These are phyloP conservation scores for Plasmopara muralis DNA, from an alignment of 352 stramenopile genomes.

Conservation along the genomic window DNA sequence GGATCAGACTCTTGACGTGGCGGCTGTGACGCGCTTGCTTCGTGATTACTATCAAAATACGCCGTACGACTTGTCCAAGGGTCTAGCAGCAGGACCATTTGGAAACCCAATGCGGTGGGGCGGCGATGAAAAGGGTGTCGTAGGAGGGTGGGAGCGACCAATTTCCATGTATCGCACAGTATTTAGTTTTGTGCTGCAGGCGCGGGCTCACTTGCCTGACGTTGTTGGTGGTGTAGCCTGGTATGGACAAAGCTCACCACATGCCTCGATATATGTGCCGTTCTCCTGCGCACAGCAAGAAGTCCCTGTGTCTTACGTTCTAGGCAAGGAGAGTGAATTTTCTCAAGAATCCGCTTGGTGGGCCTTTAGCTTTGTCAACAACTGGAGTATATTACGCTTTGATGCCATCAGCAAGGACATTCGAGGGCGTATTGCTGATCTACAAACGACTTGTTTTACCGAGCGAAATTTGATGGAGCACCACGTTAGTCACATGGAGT, in stretches of 20 bases:
- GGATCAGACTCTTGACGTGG: slow-evolving; percentile 47
- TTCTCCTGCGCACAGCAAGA: slow-evolving; percentile 58
- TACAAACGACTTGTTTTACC: slow-evolving; percentile 41
- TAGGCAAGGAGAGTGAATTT: slow-evolving; percentile 73
- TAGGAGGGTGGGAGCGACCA: slow-evolving; percentile 78
- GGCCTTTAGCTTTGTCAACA: slow-evolving; percentile 85
- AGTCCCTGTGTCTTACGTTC: slow-evolving; percentile 44
- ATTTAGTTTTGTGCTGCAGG: slow-evolving; percentile 79
- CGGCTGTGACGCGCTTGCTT: slow-evolving; percentile 72
- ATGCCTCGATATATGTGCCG: slow-evolving; percentile 66
- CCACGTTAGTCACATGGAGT: slow-evolving; percentile 15
- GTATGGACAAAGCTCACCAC: slow-evolving; percentile 62
- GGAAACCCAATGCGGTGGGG: slow-evolving; percentile 83
- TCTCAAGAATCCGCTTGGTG: slow-evolving; percentile 61
- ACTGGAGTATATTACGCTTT: slow-evolving; percentile 80
- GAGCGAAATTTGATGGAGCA: slow-evolving; percentile 21
- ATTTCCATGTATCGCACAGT: slow-evolving; percentile 91
- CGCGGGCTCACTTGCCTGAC: slow-evolving; percentile 35
- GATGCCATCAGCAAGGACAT: slow-evolving; percentile 68
- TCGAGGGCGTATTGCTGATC: slow-evolving; percentile 22
- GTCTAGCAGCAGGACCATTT: slow-evolving; percentile 84
- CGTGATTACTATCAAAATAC: slow-evolving; percentile 90
- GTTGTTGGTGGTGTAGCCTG: slow-evolving; percentile 49
- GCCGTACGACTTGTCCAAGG: slow-evolving; percentile 80
- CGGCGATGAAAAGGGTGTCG: slow-evolving; percentile 44